Evolutionary conservation across 345 rosid species (phyloP), one percentile per base, ranked within the genome.

Genomic region (Hibiscus mutabilis): DNA sequence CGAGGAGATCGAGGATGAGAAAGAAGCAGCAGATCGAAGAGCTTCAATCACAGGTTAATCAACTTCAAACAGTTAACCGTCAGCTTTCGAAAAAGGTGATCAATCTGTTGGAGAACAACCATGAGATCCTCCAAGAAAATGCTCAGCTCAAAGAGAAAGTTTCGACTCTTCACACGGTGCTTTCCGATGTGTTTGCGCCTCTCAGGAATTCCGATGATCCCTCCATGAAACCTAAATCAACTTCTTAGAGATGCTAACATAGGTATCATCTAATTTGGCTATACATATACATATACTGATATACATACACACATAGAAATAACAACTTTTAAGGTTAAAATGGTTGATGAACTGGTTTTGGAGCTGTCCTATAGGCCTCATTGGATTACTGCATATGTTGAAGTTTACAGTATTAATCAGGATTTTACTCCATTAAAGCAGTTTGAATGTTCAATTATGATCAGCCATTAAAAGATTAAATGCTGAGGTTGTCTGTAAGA

Each of bases 1-100:
- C 97, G 16, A 76, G 86, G 75, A 80, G 91, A 72, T 92, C 91
- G 0, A 77, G 91, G 46, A 81, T 88, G 83, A 81, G 91, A 12
- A 92, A 86, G 83, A 90, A 88, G 87, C 86, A 75, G 79, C 94
- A 83, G 53, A 83, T 92, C 15, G 89, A 92, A 79, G 97, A 84
- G 79, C 86, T 92, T 27, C 91, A 88, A 66, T 75, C 63, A 6
- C 92, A 88, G 61, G 90, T 92, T 14, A 77, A 85, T 75, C 94
- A 86, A 18, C 87, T 86, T 25, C 83, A 84, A 75, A 74, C 77
- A 5, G 58, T 78, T 76, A 90, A 90, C 58, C 79, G 80, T 75
- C 89, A 86, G 64, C 83, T 92, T 56, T 85, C 86, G 1, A 87
- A 92, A 70, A 86, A 90, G 88, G 80, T 92, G 15, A 84, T 92